A percentile compares a stretch with the other conserved stretches of the same genome.
Evolutionary conservation across 371 early-diverging fungal genomes (phyloP).

Genomic region (Fennellomyces sp.): DNA sequence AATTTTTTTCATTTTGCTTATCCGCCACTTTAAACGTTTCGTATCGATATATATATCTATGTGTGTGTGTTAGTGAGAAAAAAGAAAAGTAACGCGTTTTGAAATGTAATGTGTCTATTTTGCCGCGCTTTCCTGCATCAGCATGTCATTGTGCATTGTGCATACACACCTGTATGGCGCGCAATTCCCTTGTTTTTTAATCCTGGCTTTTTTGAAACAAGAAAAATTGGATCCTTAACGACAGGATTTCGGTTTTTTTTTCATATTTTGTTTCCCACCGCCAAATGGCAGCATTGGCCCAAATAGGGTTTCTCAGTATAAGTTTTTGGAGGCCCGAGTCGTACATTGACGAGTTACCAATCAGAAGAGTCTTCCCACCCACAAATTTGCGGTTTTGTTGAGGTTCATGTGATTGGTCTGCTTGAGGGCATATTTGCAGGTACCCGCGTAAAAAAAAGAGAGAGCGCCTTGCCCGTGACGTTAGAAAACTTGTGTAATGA

Average conservation of each 20-base stretch:
- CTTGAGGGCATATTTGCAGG: conserved; percentile 6
- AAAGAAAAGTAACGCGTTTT: neutral
- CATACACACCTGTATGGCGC: neutral
- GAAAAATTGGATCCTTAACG: neutral
- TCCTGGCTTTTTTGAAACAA: too few relatives aligned
- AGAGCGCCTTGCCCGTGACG: neutral
- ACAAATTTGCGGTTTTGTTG: conserved; percentile 4
- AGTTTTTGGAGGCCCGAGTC: conserved; percentile 1
- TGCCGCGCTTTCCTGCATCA: conserved; percentile 3
- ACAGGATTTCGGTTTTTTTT: too few relatives aligned
- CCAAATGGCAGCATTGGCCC: neutral
- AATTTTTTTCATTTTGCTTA: neutral
- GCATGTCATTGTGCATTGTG: conserved; percentile 1
- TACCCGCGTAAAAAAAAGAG: conserved; percentile 13
- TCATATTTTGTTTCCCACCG: neutral
- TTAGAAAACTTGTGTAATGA: neutral
- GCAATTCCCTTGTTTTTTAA: too few relatives aligned
- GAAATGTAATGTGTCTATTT: too few relatives aligned
- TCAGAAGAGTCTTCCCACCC: conserved; percentile 3
- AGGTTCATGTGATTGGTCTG: conserved; percentile 6
- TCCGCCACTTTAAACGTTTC: neutral
- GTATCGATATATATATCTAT: neutral
- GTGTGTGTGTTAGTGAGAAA: neutral
- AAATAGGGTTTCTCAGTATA: conserved; percentile 3
- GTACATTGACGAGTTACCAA: neutral